Conservation (phyloP, 1,139 yeast species). For the Candida sp. region DNA sequence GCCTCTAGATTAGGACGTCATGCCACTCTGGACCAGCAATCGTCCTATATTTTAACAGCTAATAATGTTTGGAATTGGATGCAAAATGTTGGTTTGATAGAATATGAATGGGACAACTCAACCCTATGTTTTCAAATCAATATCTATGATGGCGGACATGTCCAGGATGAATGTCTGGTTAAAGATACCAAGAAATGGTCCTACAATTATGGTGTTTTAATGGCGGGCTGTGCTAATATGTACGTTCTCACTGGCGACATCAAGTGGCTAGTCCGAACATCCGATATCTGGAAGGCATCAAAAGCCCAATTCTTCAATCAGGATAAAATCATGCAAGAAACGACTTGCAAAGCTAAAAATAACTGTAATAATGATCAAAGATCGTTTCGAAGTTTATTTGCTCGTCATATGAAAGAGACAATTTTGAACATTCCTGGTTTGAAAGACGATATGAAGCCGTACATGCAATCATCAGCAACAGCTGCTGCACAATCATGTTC, state of each 20-base stretch:
- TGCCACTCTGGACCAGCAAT: conserved; percentile 54
- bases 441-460: conserved; percentile 35
- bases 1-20: conserved; percentile 78
- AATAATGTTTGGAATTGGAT: conserved; percentile 73
- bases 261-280: conserved; percentile 55
- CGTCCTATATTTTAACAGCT: conserved; percentile 55
- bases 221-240: conserved; percentile 71
- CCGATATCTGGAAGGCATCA: conserved; percentile 49
- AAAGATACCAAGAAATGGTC: conserved; percentile 63
- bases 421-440: conserved; percentile 54
- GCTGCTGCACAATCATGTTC: conserved; percentile 72
- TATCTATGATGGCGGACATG: conserved; percentile 57
- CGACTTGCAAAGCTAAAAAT: conserved; percentile 52
- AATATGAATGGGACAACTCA: conserved; percentile 24
- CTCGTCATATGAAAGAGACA: conserved; percentile 63
- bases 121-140: conserved; percentile 56
- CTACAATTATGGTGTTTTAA: conserved; percentile 70
- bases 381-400: conserved; percentile 70
- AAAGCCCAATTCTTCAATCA: conserved; percentile 46
- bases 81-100: conserved; percentile 45
- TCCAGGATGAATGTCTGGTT: conserved; percentile 50
- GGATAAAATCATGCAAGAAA: conserved; percentile 59
- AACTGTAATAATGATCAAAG: conserved; percentile 74
- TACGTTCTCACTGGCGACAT: conserved; percentile 58
- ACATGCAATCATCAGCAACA: conserved; percentile 49